Evolutionary conservation across 805 yeast species (phyloP).

Genomic region (Candida cerambycidarum): DNA sequence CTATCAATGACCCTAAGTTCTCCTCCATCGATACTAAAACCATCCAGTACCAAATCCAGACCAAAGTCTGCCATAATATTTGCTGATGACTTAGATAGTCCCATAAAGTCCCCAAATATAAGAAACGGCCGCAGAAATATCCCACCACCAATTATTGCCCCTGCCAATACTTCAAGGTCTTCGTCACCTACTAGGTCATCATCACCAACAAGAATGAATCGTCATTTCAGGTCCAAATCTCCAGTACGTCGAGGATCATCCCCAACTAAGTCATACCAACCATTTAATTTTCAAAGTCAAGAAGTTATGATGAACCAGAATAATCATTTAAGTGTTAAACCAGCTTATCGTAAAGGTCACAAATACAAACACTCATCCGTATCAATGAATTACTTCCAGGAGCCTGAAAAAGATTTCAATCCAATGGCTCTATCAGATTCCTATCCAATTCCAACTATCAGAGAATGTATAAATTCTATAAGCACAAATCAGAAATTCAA

Average conservation of each 20-base stretch:
- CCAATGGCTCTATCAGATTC: constrained; percentile 31
- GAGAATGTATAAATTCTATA: constrained; percentile 64
- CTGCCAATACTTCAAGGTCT: constrained; percentile 19
- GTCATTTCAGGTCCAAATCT: constrained; percentile 29
- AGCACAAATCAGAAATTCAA: constrained; percentile 56
- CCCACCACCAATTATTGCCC: constrained; percentile 19
- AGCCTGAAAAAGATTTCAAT: constrained; percentile 55
- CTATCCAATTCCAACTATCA: constrained; percentile 69
- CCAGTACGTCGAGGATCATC: constrained; percentile 19
- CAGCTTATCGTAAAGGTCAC: constrained; percentile 88
- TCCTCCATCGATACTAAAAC: constrained; percentile 16
- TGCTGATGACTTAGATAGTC: constrained; percentile 25
- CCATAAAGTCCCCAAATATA: constrained; percentile 2
- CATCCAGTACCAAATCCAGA: constrained; percentile 21
- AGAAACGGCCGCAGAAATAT: constrained; percentile 6
- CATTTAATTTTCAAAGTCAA: constrained; percentile 67
- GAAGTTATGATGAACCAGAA: constrained; percentile 33
- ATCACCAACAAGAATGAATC: constrained; percentile 27
- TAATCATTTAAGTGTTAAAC: constrained; percentile 35
- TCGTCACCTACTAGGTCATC: constrained; percentile 29
- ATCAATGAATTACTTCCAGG: constrained; percentile 93
- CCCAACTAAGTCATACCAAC: constrained; percentile 34
- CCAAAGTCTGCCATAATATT: constrained; percentile 37
- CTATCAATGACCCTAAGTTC: constrained; percentile 21
- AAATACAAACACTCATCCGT: constrained; percentile 95